Base-by-base conservation (phyloP, 2,329 filamentous ascomycete genomes). In the Colletotrichum agaves region DNA sequence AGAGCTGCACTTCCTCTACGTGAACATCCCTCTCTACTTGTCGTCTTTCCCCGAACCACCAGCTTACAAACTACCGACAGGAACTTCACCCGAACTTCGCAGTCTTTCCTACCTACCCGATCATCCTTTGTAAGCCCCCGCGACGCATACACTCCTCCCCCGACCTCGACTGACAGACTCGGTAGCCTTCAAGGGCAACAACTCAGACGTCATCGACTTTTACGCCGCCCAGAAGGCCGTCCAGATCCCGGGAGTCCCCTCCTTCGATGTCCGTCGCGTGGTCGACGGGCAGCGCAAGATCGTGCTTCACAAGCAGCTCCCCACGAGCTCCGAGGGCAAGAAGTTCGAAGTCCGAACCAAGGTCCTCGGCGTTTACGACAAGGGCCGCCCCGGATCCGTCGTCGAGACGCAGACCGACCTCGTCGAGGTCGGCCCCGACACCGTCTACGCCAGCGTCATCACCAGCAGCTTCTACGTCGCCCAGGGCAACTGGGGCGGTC, bases 1-100 rank as follows among this genome's bases (percentile, higher is more conserved):
- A 73, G 94, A 98, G 84, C 88, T 97, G 75, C 93, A 97, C 77
- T 97, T 95, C 77, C 90, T 97, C 81, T 98, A 94, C 75, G 93
- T 96, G 85, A 68, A 87, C 41, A 19, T 39, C 56, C 21, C n/a
- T 19, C 10, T 52, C 33, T 47, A 8, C 55, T 33, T 33, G 21
- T 43, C n/a, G 35, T 37, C 23, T 11, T 17, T 17, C 12, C 37
- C 44, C 47, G 12, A 55, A 6, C 10, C 53, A 11, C 56, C 31
- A 56, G 31, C 33, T 60, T 46, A 68, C 21, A 3, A 13, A 35
- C 1, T 31, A 33, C 2, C 21, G 21, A 27, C 71, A 95, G 93
- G 94, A 98, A 81, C 87, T 97, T 59, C 91, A 97, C 78, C 93
- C 94, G 50, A 86, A 92, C 66, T 98, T 98, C 78, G 81, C 91